phyloP scores from a whole-genome alignment of 169 alveolate species.

The Condylostoma magnum region DNA sequence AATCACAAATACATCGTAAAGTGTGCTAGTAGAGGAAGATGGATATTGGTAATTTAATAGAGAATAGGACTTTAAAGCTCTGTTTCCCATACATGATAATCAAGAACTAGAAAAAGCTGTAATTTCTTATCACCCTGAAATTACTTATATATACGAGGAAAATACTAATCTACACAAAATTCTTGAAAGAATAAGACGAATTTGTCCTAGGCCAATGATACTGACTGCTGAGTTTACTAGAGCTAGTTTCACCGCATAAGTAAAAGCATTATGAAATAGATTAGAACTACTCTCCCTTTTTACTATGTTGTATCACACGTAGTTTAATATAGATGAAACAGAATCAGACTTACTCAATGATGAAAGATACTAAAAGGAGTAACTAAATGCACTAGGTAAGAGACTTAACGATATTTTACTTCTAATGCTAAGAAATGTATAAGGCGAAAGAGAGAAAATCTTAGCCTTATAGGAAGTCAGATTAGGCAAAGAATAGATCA shows the following conservation, averaged over 20 bases:
- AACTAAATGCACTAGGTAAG: slow-evolving; percentile 39
- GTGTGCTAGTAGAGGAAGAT: background rate
- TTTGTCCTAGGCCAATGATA: slow-evolving; percentile 20
- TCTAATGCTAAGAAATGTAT: slow-evolving; percentile 46
- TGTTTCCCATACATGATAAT: too few species aligned
- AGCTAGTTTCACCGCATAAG: slow-evolving; percentile 16
- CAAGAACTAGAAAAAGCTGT: too few species aligned
- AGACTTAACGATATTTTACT: slow-evolving; percentile 42
- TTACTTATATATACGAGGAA: background rate
- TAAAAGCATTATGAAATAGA: background rate
- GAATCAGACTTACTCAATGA: background rate
- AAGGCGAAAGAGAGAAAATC: slow-evolving; percentile 35
- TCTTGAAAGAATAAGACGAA: slow-evolving; percentile 26
- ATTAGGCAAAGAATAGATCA: slow-evolving; percentile 32
- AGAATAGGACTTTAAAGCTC: background rate
- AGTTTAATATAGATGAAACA: background rate
- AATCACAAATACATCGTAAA: background rate
- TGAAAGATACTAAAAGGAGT: slow-evolving; percentile 18
- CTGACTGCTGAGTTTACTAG: slow-evolving; percentile 31
- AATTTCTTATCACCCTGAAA: too few species aligned
- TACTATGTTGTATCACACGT: slow-evolving; percentile 11
- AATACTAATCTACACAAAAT: slow-evolving; percentile 1
- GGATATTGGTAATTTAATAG: background rate
- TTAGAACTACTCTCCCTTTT: background rate
- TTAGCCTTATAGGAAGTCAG: slow-evolving; percentile 14